phyloP scores from a whole-genome alignment of 2,329 filamentous ascomycete genomes.

The Colletotrichum endophyticum region DNA sequence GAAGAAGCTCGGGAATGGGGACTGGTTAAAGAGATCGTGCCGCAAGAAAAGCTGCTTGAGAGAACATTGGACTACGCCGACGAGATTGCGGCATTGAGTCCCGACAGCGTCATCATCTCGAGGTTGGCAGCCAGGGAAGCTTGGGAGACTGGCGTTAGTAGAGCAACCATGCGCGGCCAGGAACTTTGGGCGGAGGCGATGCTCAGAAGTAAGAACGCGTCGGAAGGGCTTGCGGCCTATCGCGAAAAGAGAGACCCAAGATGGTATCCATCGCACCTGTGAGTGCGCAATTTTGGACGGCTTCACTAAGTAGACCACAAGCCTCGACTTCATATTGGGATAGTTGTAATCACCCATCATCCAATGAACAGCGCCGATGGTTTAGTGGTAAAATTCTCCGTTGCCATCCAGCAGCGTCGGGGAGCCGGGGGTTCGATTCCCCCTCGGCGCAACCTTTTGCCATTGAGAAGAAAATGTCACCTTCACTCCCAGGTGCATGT shows the following conservation, averaged over 20 bases:
- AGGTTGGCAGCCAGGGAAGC: slow-evolving; percentile 34
- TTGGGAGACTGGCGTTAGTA: slow-evolving; percentile 37
- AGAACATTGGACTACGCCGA: slow-evolving; percentile 32
- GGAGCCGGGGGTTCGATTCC: slow-evolving; percentile 22
- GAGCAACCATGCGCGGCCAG: slow-evolving; percentile 37
- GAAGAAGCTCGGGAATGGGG: slow-evolving; percentile 37
- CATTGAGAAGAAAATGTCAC: neutral
- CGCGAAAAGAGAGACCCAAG: slow-evolving; percentile 33
- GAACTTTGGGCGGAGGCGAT: slow-evolving; percentile 34
- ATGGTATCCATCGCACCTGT: slow-evolving; percentile 32
- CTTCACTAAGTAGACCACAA: neutral
- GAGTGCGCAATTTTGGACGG: neutral
- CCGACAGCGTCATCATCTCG: slow-evolving; percentile 37
- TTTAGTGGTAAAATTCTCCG: slow-evolving; percentile 23
- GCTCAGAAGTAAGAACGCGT: slow-evolving; percentile 32
- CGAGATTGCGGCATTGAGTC: slow-evolving; percentile 34
- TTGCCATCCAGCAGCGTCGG: slow-evolving; percentile 19
- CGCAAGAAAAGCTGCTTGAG: slow-evolving; percentile 31
- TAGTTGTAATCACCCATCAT: neutral
- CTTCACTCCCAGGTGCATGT: fast-evolving
- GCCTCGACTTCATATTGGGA: neutral
- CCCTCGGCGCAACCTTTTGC: slow-evolving; percentile 6
- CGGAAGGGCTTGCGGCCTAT: slow-evolving; percentile 31
- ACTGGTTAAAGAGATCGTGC: slow-evolving; percentile 32
- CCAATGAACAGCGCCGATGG: slow-evolving; percentile 8